phyloP scores from a whole-genome alignment of 495 filamentous ascomycete species.

The Penicillium goetzii region DNA sequence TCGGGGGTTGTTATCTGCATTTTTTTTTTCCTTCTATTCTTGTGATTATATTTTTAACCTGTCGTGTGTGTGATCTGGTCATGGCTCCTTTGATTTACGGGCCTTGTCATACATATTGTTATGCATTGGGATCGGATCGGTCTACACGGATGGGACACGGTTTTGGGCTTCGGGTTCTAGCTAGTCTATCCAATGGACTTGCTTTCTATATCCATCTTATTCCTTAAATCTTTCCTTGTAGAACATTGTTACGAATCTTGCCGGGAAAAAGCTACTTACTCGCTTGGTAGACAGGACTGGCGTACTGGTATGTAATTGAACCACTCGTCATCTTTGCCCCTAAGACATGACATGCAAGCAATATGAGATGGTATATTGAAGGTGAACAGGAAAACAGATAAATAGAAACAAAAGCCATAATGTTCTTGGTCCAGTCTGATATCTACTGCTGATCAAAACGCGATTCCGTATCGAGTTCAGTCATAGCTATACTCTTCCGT shows the following conservation, averaged over 20 bases:
- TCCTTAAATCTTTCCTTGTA: not conserved
- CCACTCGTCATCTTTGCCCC: too few species aligned
- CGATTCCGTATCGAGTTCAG: not conserved
- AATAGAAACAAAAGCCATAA: not conserved
- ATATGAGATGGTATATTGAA: too few species aligned
- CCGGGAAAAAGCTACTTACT: too few species aligned
- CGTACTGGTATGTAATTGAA: too few species aligned
- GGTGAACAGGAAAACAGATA: too few species aligned
- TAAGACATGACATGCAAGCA: too few species aligned
- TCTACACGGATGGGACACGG: constrained; percentile 28
- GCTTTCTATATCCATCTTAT: constrained; percentile 11
- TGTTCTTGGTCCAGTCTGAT: not conserved
- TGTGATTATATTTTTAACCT: constrained; percentile 1
- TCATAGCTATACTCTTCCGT: not conserved
- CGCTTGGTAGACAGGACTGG: not conserved
- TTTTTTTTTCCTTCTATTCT: constrained; percentile 8
- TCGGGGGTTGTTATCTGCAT: constrained; percentile 23
- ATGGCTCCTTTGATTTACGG: constrained; percentile 11
- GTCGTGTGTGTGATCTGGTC: constrained; percentile 3
- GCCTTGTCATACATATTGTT: constrained; percentile 22
- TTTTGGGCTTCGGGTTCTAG: constrained; percentile 15
- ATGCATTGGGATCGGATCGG: constrained; percentile 31
- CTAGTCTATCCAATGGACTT: constrained; percentile 19
- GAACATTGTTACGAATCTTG: not conserved
- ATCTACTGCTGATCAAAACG: not conserved